Evolutionary conservation across 2,329 filamentous ascomycete genomes (phyloP).

Genomic region (Hyphodiscus sp.): DNA sequence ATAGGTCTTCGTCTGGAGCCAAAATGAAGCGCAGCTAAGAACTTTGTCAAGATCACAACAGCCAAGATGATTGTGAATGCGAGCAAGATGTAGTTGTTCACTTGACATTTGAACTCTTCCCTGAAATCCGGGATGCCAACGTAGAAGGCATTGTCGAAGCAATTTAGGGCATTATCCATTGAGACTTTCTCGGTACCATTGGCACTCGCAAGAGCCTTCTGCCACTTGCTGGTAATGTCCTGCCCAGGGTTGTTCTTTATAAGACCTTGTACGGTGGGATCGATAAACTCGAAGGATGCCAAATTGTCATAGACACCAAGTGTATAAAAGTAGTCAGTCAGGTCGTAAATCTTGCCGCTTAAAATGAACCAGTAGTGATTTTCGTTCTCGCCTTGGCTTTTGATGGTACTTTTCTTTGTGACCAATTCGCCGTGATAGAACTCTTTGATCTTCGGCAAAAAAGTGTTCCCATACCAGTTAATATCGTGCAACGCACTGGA

Average conservation of each 20-base stretch:
- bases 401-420: slow-evolving; percentile 53
- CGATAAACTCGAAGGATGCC: slow-evolving; percentile 63
- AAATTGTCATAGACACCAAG: slow-evolving; percentile 46
- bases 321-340: slow-evolving; percentile 88
- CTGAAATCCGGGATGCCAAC: slow-evolving; percentile 82
- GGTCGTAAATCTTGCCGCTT: slow-evolving; percentile 71
- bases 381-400: slow-evolving; percentile 57
- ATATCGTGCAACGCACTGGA: slow-evolving; percentile 52
- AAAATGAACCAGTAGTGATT: slow-evolving; percentile 76
- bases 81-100: slow-evolving; percentile 87
- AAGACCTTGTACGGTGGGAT: slow-evolving; percentile 57
- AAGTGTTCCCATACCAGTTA: slow-evolving; percentile 72
- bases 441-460: slow-evolving; percentile 73
- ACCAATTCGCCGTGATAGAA: slow-evolving; percentile 88
- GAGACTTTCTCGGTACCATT: slow-evolving; percentile 45
- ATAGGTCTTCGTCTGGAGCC: slow-evolving; percentile 84
- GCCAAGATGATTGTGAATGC: slow-evolving; percentile 82
- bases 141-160: slow-evolving; percentile 78
- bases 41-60: slow-evolving; percentile 76
- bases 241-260: slow-evolving; percentile 71
- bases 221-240: slow-evolving; percentile 66
- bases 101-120: slow-evolving; percentile 64
- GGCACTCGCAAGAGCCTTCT: slow-evolving; percentile 42
- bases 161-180: slow-evolving; percentile 65
- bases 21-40: slow-evolving; percentile 86